Conservation (phyloP, 2,329 filamentous ascomycete species). For the Fusarium sp. region DNA sequence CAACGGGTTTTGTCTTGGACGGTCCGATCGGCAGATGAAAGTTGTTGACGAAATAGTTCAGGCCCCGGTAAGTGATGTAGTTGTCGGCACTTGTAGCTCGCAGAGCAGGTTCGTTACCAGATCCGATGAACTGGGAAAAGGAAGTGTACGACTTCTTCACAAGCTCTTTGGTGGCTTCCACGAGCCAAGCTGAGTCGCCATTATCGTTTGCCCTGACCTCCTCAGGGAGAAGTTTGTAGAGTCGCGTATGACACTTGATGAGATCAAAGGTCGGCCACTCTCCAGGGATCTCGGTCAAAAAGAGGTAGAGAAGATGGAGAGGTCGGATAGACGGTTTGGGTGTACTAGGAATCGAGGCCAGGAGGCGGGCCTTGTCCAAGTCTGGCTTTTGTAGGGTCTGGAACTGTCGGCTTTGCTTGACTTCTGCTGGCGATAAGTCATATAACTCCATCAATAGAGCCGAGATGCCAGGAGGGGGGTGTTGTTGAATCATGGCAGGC, state of each 20-base stretch:
- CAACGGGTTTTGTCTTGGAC: constrained; percentile 52
- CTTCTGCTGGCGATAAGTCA: constrained; percentile 27
- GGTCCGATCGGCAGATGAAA: constrained; percentile 48
- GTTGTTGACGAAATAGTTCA: constrained; percentile 48
- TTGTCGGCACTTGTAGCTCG: constrained; percentile 37
- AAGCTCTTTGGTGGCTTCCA: constrained; percentile 34
- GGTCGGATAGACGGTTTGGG: constrained; percentile 36
- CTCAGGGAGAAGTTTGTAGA: constrained; percentile 54
- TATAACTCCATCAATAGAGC: constrained; percentile 34
- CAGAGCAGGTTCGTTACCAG: constrained; percentile 45
- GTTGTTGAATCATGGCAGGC: constrained; percentile 20
- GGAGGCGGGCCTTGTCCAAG: constrained; percentile 32
- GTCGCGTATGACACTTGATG: constrained; percentile 49
- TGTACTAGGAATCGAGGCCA: constrained; percentile 39
- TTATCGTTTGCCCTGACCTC: constrained; percentile 45
- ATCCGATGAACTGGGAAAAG: constrained; percentile 53
- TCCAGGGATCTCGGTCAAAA: constrained; percentile 42
- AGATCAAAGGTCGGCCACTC: constrained; percentile 46
- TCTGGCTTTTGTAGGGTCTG: constrained; percentile 8
- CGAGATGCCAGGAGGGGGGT: constrained; percentile 6
- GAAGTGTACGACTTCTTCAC: constrained; percentile 51
- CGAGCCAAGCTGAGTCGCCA: constrained; percentile 20
- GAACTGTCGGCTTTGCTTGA: constrained; percentile 26
- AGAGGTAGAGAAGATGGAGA: constrained; percentile 41
- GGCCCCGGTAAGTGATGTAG: constrained; percentile 48